Evolutionary conservation across 2,329 filamentous ascomycete genomes (phyloP), one percentile per base, ranked within the genome.

Genomic region (Teratosphaeria viscida): DNA sequence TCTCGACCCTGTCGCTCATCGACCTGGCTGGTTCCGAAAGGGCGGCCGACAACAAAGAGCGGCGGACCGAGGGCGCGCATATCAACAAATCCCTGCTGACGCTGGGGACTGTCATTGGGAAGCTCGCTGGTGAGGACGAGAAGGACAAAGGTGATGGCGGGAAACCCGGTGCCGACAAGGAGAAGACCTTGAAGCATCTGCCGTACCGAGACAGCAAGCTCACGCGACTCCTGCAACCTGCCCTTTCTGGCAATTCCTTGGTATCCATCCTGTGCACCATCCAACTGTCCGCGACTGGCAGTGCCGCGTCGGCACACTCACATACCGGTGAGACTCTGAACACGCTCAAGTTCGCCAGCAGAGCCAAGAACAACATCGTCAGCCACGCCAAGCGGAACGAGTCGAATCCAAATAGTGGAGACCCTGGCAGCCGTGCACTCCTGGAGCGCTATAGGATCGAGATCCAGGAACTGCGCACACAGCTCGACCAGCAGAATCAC

Each of bases 1-100:
- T 99, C 5, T 97, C 92, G 16, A 97, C 94, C 0, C 77, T 99
- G 59, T 96, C 92, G 71, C 77, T 99, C 71, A 99, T 99, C 65
- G 94, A 99, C 81, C 79, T 99, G 66, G 94, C 94, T 58, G 94
- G 94, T 47, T 97, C 94, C 0, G 94, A 99, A 73, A 90, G 92
- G 74, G 94, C 94, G 49, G 94, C 94, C 3, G 94, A 97, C 69
- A 89, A 87, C 58, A 99, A 97, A 73, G 94, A 97, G 76, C 85
- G 94, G 57, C 84, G 94, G 54, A 90, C 90, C 16, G 94, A 99
- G 75, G 94, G 94, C 63, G 92, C 92, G 12, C 94, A 99, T 72
- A 99, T 99, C 77, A 99, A 99, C 79, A 97, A 97, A 77, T 96
- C 91, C 73, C 77, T 99, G 70, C 83, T 99, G 60, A 99, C 94